A percentile compares a stretch with the other conserved stretches of the same genome.
Evolutionary conservation across 371 early-diverging fungal species (phyloP).

Genomic region (Apophysomyces sp.): DNA sequence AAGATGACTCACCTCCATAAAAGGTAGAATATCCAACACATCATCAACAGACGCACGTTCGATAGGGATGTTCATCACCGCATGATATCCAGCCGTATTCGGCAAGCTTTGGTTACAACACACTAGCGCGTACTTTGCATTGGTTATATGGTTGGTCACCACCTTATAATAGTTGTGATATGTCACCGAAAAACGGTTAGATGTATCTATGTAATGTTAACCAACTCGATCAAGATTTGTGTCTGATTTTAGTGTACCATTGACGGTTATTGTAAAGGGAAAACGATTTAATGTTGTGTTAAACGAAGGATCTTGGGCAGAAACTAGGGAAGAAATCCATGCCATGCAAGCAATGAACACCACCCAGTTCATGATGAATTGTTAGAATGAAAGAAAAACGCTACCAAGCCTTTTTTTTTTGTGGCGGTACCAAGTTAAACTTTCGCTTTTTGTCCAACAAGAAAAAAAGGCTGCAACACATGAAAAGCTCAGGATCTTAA

Average conservation of each 20-base stretch:
- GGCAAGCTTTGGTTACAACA: slow-evolving; percentile 17
- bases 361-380: neutral
- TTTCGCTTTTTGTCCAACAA: neutral
- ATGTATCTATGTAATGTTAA: slow-evolving; percentile 4
- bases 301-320: neutral
- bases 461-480: neutral
- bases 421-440: neutral
- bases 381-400: neutral
- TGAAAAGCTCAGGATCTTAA: neutral
- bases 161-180: slow-evolving; percentile 24
- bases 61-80: slow-evolving; percentile 17
- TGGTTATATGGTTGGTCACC: slow-evolving; percentile 15
- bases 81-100: slow-evolving; percentile 10
- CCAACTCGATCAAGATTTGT: no score
- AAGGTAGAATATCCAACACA: slow-evolving; percentile 11
- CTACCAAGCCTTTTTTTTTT: neutral
- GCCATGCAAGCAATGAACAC: neutral
- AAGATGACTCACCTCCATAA: slow-evolving; percentile 15
- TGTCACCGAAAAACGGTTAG: slow-evolving; percentile 17
- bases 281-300: neutral
- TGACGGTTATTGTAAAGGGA: neutral
- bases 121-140: slow-evolving; percentile 21
- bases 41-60: slow-evolving; percentile 8
- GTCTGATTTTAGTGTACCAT: neutral
- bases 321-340: neutral